Base-by-base conservation (phyloP, 2,329 filamentous ascomycete species). In the Ampelomyces quisqualis region DNA sequence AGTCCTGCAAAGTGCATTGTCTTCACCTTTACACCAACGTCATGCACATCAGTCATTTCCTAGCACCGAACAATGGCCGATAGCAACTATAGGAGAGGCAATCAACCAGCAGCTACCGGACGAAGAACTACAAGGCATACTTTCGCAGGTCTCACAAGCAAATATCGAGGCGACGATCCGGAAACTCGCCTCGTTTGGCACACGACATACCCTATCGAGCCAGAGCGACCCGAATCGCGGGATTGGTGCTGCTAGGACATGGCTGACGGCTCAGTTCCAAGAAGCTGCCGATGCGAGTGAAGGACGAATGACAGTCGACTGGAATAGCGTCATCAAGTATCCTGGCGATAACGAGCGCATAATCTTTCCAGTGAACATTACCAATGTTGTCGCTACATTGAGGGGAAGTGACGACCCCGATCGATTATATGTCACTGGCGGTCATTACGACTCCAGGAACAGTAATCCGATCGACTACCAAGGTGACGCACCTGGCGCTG, bases 181-280 rank as follows among this genome's bases (percentile, higher is more conserved):
- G 24, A 78, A 73, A 46, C 70, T 80, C 2, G 76, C 72, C 7
- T 71, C 69, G 13, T 80, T 78, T 49, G 76, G 75, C 24, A 80
- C 77, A 10, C 68, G 77, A 5, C 76, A 79, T 53, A 79, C 77
- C 3, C 60, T 78, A 0, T 78, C 75, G 3, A 67, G 60, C 1
- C 75, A 78, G 49, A 77, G 72, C 34, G 71, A 71, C 13, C 69
- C 68, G 2, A 70, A 65, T 5, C 65, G 73, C 6, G 77, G 77
- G 2, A 78, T 80, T 43, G 77, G 77, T 0, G 77, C 77, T 2
- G 77, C 77, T 4, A 62, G 77, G 34, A 73, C 77, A 53, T 79
- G 77, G 76, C 72, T 80, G 34, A 68, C 69, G 13, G 54, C 60
- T 19, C 69, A 78, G 48, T 75, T 76, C 56, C 60, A 65, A 38